These are phyloP conservation scores for Gamarada debralockiae DNA, from an alignment of 495 filamentous ascomycete genomes.

Conservation along the genomic window DNA sequence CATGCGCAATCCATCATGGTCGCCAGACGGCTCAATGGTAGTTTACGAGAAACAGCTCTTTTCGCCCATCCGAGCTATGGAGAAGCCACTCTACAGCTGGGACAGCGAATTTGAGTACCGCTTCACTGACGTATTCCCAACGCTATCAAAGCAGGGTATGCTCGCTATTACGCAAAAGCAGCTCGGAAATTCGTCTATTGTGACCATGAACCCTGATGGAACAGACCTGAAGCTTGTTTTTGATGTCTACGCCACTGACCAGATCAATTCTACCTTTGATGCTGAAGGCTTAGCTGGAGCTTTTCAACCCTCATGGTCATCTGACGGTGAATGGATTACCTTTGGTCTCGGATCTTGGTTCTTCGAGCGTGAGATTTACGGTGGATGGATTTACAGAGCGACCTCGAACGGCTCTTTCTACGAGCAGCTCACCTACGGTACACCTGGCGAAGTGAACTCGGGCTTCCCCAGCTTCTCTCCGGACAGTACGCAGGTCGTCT, in stretches of 20 bases:
- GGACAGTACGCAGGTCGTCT: conserved; percentile 4
- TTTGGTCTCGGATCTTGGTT: conserved; percentile 22
- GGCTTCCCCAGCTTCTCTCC: conserved; percentile 18
- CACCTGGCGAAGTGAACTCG: conserved; percentile 14
- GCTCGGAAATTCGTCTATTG: conserved; percentile 18
- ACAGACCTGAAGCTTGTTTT: conserved; percentile 7
- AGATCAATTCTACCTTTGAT: neutral
- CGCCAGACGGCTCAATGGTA: conserved; percentile 16
- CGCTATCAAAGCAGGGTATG: conserved; percentile 3
- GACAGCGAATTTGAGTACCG: conserved; percentile 22
- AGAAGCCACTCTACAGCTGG: conserved; percentile 18
- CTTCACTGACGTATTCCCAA: conserved; percentile 22
- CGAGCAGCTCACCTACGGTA: conserved; percentile 15
- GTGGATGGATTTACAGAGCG: conserved; percentile 5
- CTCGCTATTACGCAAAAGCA: conserved; percentile 19
- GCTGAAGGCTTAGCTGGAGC: conserved; percentile 12
- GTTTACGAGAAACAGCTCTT: conserved; percentile 20
- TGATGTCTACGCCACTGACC: conserved; percentile 7
- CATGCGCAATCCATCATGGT: conserved; percentile 18
- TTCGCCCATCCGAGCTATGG: too few relatives aligned
- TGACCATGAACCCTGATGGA: conserved; percentile 10
- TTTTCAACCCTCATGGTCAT: conserved; percentile 17
- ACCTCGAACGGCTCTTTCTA: conserved; percentile 10
- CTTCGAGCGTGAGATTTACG: neutral
- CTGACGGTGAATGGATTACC: conserved; percentile 12